Base-by-base conservation (phyloP, 768 basidiomycete genomes). In the Amanita pseudoporphyria region DNA sequence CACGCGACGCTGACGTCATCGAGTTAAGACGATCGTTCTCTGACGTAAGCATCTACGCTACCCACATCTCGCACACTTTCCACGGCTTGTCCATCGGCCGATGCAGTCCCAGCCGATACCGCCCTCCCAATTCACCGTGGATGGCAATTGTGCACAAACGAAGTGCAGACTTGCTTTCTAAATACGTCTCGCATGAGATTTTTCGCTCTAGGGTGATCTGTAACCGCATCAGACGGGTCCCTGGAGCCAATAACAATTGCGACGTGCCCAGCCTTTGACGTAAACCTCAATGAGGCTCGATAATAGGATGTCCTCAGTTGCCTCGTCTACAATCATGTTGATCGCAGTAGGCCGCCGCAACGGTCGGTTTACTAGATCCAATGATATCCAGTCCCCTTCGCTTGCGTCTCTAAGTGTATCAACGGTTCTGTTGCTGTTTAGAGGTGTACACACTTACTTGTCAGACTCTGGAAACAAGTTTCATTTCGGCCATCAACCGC, bases 401-500 rank as follows among this genome's bases (percentile, higher is more conserved):
- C 52, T 53, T 3, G 61, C 67, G 53, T 59, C 67, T 68, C 42
- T 16, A 41, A 37, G 22, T 13, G 36, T 12, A 30, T 21, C 7
- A 50, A 30, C 13, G 35, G 18, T 14, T 6, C 9, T 19, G 32
- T 47, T 47, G 12, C 16, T 10, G 3, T 6, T 18, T 9, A 22
- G 9, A 19, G 21, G n/a, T 7, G 24, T 16, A 28, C n/a, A 26
- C 9, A 61, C 74, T 48, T 55, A 80, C 82, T 57, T 51, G 62
- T 53, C 26, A 65, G 57, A 58, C 78, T 80, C 30, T 66, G 67
- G 56, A 84, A 84, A 1, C 62, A 68, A 28, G 79, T 81, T 7
- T 62, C 60, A 3, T 59, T 54, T n/a, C 67, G 57, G 6, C 73
- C 71, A 63, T 84, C 81, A 4, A 82, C 81, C 3, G 79, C 81